phyloP scores from a whole-genome alignment of 2,329 filamentous ascomycete species.

The Scopulariopsis brevicaulis region DNA sequence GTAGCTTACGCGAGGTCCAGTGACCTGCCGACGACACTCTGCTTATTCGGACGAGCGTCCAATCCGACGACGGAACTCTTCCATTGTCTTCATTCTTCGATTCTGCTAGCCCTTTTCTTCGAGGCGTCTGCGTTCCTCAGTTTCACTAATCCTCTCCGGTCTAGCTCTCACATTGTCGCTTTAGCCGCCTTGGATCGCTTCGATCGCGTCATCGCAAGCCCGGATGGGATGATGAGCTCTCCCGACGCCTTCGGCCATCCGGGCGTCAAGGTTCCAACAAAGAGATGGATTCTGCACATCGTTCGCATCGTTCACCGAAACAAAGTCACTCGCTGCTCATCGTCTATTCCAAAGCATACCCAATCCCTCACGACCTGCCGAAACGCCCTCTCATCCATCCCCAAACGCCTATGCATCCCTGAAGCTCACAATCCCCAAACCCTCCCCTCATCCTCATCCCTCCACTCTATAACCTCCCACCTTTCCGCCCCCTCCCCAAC shows the following conservation, averaged over 20 bases:
- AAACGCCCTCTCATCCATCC: neutral
- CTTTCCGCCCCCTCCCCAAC: constrained; percentile 52
- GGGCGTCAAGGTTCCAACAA: no score
- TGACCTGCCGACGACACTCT: no score
- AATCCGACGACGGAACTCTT: no score
- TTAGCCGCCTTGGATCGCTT: neutral
- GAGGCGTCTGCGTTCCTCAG: neutral
- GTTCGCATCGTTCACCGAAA: neutral
- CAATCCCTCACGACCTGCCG: neutral
- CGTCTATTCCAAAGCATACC: neutral
- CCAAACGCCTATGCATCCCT: neutral
- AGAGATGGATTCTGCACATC: neutral
- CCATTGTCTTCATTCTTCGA: no score
- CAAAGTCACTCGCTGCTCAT: neutral
- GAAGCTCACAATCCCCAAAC: neutral
- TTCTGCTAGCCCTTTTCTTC: neutral
- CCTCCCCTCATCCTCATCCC: constrained; percentile 2
- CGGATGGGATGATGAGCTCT: neutral
- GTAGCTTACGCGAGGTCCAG: no score
- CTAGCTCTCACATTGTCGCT: neutral
- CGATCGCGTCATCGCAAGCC: constrained; percentile 2
- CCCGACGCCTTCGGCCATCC: neutral
- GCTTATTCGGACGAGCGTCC: no score
- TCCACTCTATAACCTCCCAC: constrained; percentile 55
- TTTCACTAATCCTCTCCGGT: neutral